Conservation (phyloP, 2,329 filamentous ascomycete species). For the Colletotrichum liriopes region DNA sequence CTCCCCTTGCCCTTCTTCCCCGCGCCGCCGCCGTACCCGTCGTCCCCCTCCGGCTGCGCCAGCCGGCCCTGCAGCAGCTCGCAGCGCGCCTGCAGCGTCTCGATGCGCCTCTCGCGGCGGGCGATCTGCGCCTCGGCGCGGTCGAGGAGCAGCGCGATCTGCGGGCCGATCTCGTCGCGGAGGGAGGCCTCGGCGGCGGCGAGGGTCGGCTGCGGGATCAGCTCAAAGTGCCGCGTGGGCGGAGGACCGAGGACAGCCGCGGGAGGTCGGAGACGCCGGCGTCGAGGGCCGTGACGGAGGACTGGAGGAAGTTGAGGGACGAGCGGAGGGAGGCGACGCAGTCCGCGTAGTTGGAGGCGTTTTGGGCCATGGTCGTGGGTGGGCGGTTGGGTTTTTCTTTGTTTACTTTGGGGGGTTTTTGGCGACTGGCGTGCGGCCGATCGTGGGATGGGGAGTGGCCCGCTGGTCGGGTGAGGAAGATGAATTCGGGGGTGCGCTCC, state of each 20-base stretch:
- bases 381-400: slow-evolving; percentile 1
- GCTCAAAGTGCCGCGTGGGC: slow-evolving; percentile 85
- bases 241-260: slow-evolving; percentile 67
- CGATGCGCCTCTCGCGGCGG: slow-evolving; percentile 85
- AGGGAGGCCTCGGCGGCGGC: slow-evolving; percentile 87
- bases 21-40: slow-evolving; percentile 35
- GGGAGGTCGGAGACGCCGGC: slow-evolving; percentile 72
- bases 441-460: not conserved
- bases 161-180: slow-evolving; percentile 91
- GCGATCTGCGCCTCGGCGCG: slow-evolving; percentile 89
- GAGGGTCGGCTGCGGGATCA: slow-evolving; percentile 88
- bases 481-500: not conserved
- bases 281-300: slow-evolving; percentile 71
- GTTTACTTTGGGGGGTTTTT: not conserved
- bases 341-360: slow-evolving; percentile 62
- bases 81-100: slow-evolving; percentile 85
- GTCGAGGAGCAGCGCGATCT: slow-evolving; percentile 83
- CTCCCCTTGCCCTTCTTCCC: slow-evolving; percentile 46
- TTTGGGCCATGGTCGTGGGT: slow-evolving; percentile 8
- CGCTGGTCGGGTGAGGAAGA: not conserved
- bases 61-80: slow-evolving; percentile 85
- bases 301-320: slow-evolving; percentile 74
- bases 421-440: too few species aligned
- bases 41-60: slow-evolving; percentile 47
- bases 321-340: slow-evolving; percentile 73